phyloP scores from a whole-genome alignment of 108 stramenopile genomes.

The Fragilaria radians region DNA sequence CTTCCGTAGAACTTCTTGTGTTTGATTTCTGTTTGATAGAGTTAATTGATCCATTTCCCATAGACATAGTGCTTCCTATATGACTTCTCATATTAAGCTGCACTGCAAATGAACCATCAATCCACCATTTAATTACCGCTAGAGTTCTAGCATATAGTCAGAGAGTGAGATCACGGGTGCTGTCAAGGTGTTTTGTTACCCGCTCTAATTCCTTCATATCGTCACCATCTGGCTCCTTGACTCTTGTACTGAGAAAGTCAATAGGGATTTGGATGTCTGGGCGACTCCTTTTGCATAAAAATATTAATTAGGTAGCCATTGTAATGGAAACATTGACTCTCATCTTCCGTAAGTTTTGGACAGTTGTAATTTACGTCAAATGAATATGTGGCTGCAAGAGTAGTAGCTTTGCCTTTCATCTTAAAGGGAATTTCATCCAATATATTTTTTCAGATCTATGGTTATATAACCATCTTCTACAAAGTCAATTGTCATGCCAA shows the following conservation, averaged over 20 bases:
- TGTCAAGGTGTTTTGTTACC: too few species aligned
- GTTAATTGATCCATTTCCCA: too few species aligned
- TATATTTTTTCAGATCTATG: conserved; percentile 9
- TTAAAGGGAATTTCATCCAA: conserved; percentile 10
- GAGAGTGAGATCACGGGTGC: too few species aligned
- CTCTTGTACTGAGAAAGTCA: conserved; percentile 35
- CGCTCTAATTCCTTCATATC: too few species aligned
- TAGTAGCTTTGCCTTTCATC: conserved; percentile 10
- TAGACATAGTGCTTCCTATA: conserved; percentile 29
- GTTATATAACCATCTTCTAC: not conserved
- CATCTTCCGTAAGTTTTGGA: not conserved
- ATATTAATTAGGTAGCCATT: conserved; percentile 14
- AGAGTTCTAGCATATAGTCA: conserved; percentile 16
- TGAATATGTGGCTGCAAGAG: conserved; percentile 24
- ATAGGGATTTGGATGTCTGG: conserved; percentile 22
- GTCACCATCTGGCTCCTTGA: too few species aligned
- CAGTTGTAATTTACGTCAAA: conserved; percentile 23
- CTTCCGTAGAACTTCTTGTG: too few species aligned
- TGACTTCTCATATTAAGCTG: conserved; percentile 40
- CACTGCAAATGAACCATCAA: conserved; percentile 34
- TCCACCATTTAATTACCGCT: too few species aligned
- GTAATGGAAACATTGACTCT: not conserved
- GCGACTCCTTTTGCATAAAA: conserved; percentile 11
- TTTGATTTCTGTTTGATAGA: too few species aligned
- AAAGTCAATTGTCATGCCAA: conserved; percentile 31